Evolutionary conservation across 306 rosid genomes (phyloP).

Genomic region (Vigna trinervia): DNA sequence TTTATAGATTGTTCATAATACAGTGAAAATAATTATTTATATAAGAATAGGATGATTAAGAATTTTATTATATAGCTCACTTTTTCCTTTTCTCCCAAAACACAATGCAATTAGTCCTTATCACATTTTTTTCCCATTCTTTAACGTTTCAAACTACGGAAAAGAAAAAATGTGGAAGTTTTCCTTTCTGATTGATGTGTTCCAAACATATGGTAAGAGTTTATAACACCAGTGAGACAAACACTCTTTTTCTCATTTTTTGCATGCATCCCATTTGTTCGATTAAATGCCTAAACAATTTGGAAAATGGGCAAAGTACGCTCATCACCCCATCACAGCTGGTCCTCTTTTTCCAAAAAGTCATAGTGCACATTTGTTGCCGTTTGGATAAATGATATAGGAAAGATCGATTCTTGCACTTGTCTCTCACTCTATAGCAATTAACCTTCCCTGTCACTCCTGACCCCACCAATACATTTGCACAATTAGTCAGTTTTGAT

Average conservation of each 20-base stretch:
- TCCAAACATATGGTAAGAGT: not conserved
- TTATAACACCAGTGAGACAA: conserved; percentile 13
- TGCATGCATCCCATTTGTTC: conserved; percentile 1
- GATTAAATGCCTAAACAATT: not conserved
- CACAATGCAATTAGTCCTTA: no score
- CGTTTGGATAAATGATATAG: conserved; percentile 30
- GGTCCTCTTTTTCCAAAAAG: not conserved
- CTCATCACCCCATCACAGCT: conserved; percentile 7
- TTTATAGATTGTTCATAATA: no score
- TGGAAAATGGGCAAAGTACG: not conserved
- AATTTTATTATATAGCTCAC: no score
- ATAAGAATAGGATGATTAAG: no score
- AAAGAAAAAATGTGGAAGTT: not conserved
- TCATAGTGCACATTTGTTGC: conserved; percentile 15
- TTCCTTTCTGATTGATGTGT: not conserved
- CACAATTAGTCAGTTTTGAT: conserved; percentile 7
- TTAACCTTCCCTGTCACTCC: conserved; percentile 3
- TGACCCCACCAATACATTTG: conserved; percentile 33
- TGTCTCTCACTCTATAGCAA: conserved; percentile 24
- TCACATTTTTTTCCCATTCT: not conserved
- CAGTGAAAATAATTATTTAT: no score
- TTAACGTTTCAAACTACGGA: not conserved
- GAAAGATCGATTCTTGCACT: conserved; percentile 23
- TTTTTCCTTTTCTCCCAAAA: no score
- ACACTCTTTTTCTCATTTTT: not conserved